A percentile compares a stretch with the other conserved stretches of the same genome.
Evolutionary conservation across 78 protist species (phyloP).

Genomic region (Dictyostelium discoideum): DNA sequence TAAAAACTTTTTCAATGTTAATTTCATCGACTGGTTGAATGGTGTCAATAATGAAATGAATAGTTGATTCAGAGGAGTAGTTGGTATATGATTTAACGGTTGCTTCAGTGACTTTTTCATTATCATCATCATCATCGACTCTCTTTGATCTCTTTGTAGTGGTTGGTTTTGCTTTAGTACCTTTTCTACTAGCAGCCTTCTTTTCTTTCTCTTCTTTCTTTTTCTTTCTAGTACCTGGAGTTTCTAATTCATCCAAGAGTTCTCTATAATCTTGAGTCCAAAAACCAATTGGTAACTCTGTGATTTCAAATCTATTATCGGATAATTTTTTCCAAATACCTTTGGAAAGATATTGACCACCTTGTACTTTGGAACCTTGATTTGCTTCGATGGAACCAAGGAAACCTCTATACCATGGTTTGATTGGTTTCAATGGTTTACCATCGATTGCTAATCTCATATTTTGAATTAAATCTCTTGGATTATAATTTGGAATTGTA

Average conservation of each 20-base stretch:
- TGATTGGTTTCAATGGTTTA: conserved; percentile 71
- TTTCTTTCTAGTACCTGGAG: neutral
- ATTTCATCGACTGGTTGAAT: conserved; percentile 12
- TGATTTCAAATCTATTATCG: conserved; percentile 32
- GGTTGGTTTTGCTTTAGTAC: neutral
- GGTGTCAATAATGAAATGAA: conserved; percentile 75
- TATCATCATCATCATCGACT: conserved; percentile 55
- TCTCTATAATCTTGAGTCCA: conserved; percentile 94
- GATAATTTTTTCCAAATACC: neutral
- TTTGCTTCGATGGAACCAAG: conserved; percentile 71
- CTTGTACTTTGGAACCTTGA: too few species aligned
- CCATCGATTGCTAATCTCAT: conserved; percentile 78
- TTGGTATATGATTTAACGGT: neutral
- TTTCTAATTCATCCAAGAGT: conserved; percentile 13
- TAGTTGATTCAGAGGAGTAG: conserved; percentile 41
- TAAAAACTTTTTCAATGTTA: conserved; percentile 63
- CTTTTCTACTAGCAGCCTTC: conserved; percentile 8
- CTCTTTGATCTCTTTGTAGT: conserved; percentile 86
- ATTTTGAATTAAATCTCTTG: conserved; percentile 91
- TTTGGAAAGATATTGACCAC: conserved; percentile 9
- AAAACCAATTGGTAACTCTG: conserved; percentile 86
- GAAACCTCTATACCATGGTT: conserved; percentile 98
- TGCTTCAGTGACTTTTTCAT: neutral
- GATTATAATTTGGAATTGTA: conserved; percentile 94
- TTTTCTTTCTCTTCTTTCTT: conserved; percentile 36